Evolutionary conservation across 116 monocot species (phyloP), one percentile per base, ranked within the genome.

Genomic region (Iris pallida): DNA sequence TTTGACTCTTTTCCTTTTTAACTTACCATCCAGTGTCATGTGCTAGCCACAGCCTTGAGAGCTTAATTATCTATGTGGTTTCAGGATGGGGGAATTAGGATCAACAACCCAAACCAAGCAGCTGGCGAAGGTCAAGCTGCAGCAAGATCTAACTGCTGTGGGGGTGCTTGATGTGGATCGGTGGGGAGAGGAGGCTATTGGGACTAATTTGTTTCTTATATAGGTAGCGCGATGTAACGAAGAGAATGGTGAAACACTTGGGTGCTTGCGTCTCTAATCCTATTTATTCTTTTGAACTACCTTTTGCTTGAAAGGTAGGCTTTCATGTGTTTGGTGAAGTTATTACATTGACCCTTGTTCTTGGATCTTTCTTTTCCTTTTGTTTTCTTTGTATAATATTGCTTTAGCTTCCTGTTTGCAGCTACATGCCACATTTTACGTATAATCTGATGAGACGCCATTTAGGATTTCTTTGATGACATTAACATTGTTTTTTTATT

Each of bases 41-140:
- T 13, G 11, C 49, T 51, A 51, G 49, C 49, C 2, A 51, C 2
- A 51, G 7, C 4, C 13, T 9, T 9, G 4, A 9, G 11, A 9
- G 7, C 49, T 51, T 51, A 13, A 13, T 13, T 40, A 49, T 16
- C 9, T 59, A n/a, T n/a, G 10, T 45, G 13, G 19, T 63, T 10
- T 18, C 77, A 89, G 89, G 84, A 78, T 19, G 71, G 72, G 40
- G 78, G 78, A 40, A 85, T 89, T 47, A 89, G 82, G 75, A 89
- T 85, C 10, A 85, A 79, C 80, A 85, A 85, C 41, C 82, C 82
- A 7, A 84, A 88, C 41, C 75, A 81, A 55, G 66, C 74, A 30
- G 74, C 80, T 45, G 69, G 73, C 0, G 85, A 79, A 20, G 77
- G 74, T 48, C 57, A 73, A 45, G 64, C 76, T 8, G 63, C 85